Evolutionary conservation across 164 flowering plant species (phyloP).

Genomic region (Magnolia kwangsiensis): DNA sequence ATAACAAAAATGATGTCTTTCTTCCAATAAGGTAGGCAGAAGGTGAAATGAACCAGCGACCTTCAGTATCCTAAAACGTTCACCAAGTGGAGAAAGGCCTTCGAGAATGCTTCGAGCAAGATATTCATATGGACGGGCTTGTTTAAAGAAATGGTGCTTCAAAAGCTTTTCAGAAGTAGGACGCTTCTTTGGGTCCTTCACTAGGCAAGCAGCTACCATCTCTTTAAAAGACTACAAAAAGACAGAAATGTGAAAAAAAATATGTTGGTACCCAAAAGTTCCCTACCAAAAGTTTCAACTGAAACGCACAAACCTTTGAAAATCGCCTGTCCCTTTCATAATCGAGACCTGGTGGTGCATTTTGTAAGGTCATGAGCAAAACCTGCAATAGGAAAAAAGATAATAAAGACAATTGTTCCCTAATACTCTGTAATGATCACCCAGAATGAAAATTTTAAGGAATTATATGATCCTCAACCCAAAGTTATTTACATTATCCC

Average conservation of each 20-base stretch:
- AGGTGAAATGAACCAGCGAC: slow-evolving; percentile 32
- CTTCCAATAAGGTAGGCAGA: not conserved
- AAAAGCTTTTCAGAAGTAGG: slow-evolving; percentile 87
- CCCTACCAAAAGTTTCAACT: not conserved
- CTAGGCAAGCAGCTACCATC: slow-evolving; percentile 87
- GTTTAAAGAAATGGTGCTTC: slow-evolving; percentile 83
- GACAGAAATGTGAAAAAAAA: slow-evolving; percentile 11
- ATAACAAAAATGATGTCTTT: not conserved
- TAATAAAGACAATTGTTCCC: slow-evolving; percentile 57
- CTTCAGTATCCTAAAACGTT: slow-evolving; percentile 81
- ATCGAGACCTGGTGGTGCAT: slow-evolving; percentile 99
- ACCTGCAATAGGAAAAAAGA: slow-evolving; percentile 44
- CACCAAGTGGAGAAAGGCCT: slow-evolving; percentile 80
- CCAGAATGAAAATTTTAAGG: not conserved
- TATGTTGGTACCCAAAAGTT: not conserved
- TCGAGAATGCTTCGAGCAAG: slow-evolving; percentile 58
- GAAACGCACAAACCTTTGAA: slow-evolving; percentile 62
- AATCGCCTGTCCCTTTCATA: slow-evolving; percentile 89
- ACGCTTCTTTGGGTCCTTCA: slow-evolving; percentile 93
- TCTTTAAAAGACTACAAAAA: slow-evolving; percentile 68
- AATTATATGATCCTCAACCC: not conserved
- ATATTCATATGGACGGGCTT: slow-evolving; percentile 61
- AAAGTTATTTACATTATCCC: not conserved
- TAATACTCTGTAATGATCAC: not conserved
- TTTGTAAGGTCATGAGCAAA: slow-evolving; percentile 93